A percentile compares a stretch with the other conserved stretches of the same genome.
Conservation (phyloP, 2,329 filamentous ascomycete genomes). For the Aureobasidium sp. region DNA sequence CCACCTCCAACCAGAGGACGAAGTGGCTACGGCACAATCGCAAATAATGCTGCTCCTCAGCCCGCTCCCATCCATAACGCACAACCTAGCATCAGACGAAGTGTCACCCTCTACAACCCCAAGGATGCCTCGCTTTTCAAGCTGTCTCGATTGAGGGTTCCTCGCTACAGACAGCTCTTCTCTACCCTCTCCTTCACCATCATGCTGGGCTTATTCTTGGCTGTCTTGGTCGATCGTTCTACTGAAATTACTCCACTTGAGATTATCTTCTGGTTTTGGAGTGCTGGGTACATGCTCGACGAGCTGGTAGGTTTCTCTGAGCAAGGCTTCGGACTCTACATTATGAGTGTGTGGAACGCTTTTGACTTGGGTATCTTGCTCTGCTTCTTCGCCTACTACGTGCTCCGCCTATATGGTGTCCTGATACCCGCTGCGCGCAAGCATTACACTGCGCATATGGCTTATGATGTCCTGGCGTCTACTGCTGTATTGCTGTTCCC, state of each 20-base stretch:
- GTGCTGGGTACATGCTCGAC: slow-evolving; percentile 91
- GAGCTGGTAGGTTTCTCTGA: slow-evolving; percentile 95
- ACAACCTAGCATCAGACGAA: slow-evolving; percentile 40
- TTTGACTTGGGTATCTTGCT: slow-evolving; percentile 87
- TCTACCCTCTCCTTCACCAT: slow-evolving; percentile 82
- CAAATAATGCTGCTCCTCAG: not conserved
- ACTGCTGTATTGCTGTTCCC: slow-evolving; percentile 86
- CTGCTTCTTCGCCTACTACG: slow-evolving; percentile 80
- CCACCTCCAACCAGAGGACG: slow-evolving; percentile 18
- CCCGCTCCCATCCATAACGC: not conserved
- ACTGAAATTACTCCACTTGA: slow-evolving; percentile 76
- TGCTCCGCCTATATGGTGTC: slow-evolving; percentile 79
- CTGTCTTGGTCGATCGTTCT: slow-evolving; percentile 68
- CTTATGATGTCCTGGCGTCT: slow-evolving; percentile 88
- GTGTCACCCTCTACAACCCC: slow-evolving; percentile 82
- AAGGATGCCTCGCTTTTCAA: slow-evolving; percentile 86
- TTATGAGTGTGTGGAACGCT: slow-evolving; percentile 97
- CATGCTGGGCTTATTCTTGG: slow-evolving; percentile 74
- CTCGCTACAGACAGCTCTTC: slow-evolving; percentile 82
- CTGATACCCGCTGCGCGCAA: slow-evolving; percentile 64
- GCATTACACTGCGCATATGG: slow-evolving; percentile 67
- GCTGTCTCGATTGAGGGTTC: slow-evolving; percentile 79
- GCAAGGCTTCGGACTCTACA: slow-evolving; percentile 90
- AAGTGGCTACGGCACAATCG: slow-evolving; percentile 5
- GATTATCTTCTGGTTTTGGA: slow-evolving; percentile 95